These are phyloP conservation scores for Capronia coronata DNA, from an alignment of 2,329 filamentous ascomycete species.

Conservation along the genomic window DNA sequence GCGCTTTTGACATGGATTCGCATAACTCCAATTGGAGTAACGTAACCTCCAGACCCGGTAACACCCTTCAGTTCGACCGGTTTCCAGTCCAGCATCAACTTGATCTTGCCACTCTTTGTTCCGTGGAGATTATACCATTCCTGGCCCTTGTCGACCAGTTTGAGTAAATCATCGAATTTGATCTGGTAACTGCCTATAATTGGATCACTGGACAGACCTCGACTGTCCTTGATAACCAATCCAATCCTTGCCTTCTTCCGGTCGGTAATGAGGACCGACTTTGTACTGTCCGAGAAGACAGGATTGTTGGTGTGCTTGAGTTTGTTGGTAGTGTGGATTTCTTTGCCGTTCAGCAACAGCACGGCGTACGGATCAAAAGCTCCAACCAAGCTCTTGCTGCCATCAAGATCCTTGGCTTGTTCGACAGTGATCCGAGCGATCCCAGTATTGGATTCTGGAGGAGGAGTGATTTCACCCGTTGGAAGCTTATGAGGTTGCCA, in stretches of 20 bases:
- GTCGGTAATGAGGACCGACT: slow-evolving; percentile 93
- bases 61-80: slow-evolving; percentile 79
- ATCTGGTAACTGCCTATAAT: slow-evolving; percentile 90
- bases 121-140: slow-evolving; percentile 92
- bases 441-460: slow-evolving; percentile 85
- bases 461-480: slow-evolving; percentile 71
- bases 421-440: slow-evolving; percentile 90
- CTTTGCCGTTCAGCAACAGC: slow-evolving; percentile 84
- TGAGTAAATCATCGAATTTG: slow-evolving; percentile 87
- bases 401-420: slow-evolving; percentile 92
- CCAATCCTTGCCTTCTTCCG: slow-evolving; percentile 84
- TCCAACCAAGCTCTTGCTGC: slow-evolving; percentile 84
- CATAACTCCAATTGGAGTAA: slow-evolving; percentile 91
- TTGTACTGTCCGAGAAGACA: slow-evolving; percentile 86
- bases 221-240: slow-evolving; percentile 89
- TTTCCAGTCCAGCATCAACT: slow-evolving; percentile 91
- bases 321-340: slow-evolving; percentile 81
- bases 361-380: slow-evolving; percentile 84
- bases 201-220: slow-evolving; percentile 75
- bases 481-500: slow-evolving; percentile 64
- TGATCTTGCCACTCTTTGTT: slow-evolving; percentile 73
- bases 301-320: slow-evolving; percentile 96
- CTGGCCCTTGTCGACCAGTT: slow-evolving; percentile 82
- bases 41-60: slow-evolving; percentile 76
- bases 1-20: slow-evolving; percentile 85